Conservation (phyloP, 352 stramenopile species). For the Thraustotheca clavata region DNA sequence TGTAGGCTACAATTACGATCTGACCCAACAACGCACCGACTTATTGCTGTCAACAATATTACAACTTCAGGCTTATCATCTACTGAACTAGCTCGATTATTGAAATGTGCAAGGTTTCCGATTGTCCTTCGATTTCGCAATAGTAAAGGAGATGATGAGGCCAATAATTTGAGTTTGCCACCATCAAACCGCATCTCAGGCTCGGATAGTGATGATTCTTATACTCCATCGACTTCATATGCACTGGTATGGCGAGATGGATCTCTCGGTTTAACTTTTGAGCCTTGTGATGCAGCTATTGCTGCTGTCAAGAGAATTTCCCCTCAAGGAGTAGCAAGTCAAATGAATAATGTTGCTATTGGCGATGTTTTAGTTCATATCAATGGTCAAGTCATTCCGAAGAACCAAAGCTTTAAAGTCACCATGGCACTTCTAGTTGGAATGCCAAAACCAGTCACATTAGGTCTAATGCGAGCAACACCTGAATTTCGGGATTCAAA, state of each 20-base stretch:
- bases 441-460: constrained; percentile 9
- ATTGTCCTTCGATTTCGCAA: constrained; percentile 6
- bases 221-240: not conserved
- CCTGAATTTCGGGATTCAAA: not conserved
- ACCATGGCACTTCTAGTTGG: constrained; percentile 8
- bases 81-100: not conserved
- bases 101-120: not conserved
- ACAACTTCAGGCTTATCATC: not conserved
- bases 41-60: constrained; percentile 20
- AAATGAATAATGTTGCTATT: not conserved
- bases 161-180: too few species aligned
- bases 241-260: constrained; percentile 15
- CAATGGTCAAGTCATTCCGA: not conserved
- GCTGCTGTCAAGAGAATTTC: constrained; percentile 6
- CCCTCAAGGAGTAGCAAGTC: not conserved
- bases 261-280: constrained; percentile 12
- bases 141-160: not conserved
- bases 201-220: not conserved
- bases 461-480: not conserved
- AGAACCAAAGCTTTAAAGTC: not conserved
- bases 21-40: not conserved
- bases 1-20: not conserved
- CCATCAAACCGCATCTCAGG: not conserved
- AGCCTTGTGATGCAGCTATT: not conserved
- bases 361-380: constrained; percentile 1